Conservation (phyloP, 176 grass and related monocot species). For the Triticum monococcum region DNA sequence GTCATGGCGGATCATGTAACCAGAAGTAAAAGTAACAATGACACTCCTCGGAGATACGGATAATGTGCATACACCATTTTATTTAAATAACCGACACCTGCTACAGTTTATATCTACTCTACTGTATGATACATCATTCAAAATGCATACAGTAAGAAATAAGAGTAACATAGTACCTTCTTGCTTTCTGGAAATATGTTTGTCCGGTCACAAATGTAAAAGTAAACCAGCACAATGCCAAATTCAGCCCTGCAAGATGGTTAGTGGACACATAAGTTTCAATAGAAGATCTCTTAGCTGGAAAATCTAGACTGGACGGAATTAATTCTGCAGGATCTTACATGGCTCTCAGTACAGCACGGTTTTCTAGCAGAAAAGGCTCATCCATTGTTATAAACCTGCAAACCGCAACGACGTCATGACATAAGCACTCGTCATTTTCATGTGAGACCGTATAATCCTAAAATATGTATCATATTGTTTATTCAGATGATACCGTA, state of each 20-base stretch:
- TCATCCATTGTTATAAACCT: slow-evolving; percentile 89
- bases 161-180: slow-evolving; percentile 51
- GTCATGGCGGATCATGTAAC: not conserved
- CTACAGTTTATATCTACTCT: not conserved
- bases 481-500: slow-evolving; percentile 33
- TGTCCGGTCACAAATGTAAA: slow-evolving; percentile 89
- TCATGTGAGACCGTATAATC: slow-evolving; percentile 1
- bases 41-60: not conserved
- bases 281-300: not conserved
- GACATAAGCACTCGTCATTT: not conserved
- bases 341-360: slow-evolving; percentile 64
- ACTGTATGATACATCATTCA: not conserved
- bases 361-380: slow-evolving; percentile 80
- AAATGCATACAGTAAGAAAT: not conserved
- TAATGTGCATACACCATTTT: not conserved
- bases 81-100: not conserved
- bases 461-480: slow-evolving; percentile 5
- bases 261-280: not conserved
- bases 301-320: slow-evolving; percentile 1
- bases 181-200: slow-evolving; percentile 72
- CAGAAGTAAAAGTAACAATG: slow-evolving; percentile 20
- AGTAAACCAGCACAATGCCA: slow-evolving; percentile 66
- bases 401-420: slow-evolving; percentile 15
- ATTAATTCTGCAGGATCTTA: slow-evolving; percentile 46
- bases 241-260: slow-evolving; percentile 66